phyloP scores from a whole-genome alignment of 2,329 filamentous ascomycete species.

The Claviceps maximensis region DNA sequence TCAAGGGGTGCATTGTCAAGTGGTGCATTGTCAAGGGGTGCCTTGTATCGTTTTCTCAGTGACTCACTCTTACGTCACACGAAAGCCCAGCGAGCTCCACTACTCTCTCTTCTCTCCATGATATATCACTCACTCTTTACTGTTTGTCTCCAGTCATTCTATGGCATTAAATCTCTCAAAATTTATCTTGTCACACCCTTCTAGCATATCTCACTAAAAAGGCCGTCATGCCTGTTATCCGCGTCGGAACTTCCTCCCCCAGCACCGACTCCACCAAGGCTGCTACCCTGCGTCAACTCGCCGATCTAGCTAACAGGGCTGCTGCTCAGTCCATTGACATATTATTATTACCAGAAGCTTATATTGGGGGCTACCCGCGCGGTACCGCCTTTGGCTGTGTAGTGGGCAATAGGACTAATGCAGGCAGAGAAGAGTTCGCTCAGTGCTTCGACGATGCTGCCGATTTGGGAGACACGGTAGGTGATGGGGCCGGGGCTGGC shows the following conservation, averaged over 20 bases:
- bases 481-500: slow-evolving; percentile 51
- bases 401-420: slow-evolving; percentile 53
- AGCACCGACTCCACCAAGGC: slow-evolving; percentile 33
- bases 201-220: not conserved
- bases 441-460: slow-evolving; percentile 67
- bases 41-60: too few relatives aligned
- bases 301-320: slow-evolving; percentile 50
- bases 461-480: slow-evolving; percentile 68
- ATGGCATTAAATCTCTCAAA: too few relatives aligned
- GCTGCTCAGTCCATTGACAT: slow-evolving; percentile 45
- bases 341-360: slow-evolving; percentile 83
- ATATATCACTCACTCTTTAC: too few relatives aligned
- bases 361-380: slow-evolving; percentile 81
- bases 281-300: slow-evolving; percentile 54
- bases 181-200: not conserved
- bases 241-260: slow-evolving; percentile 44
- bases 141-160: too few relatives aligned
- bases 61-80: too few relatives aligned
- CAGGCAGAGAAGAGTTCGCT: slow-evolving; percentile 70
- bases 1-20: too few relatives aligned
- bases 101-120: too few relatives aligned
- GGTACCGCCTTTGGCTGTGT: slow-evolving; percentile 64
- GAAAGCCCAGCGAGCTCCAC: too few relatives aligned
- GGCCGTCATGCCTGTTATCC: slow-evolving; percentile 23
- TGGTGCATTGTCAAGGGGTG: too few relatives aligned